phyloP scores from a whole-genome alignment of 768 basidiomycete species.

The Xerocomellus amylosporus region DNA sequence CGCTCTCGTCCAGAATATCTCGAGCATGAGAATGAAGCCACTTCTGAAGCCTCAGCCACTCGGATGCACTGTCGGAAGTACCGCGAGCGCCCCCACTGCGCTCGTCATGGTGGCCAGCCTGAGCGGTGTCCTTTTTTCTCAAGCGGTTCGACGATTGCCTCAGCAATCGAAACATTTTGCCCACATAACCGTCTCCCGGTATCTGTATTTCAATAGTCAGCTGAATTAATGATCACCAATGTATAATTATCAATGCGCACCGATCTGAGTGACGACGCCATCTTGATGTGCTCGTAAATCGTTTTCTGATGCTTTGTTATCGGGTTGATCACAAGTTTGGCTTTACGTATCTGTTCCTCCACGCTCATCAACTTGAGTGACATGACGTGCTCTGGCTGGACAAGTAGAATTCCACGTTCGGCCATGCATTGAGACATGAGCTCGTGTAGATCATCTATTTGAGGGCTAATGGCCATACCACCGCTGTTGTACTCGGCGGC shows the following conservation, averaged over 20 bases:
- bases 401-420: slow-evolving; percentile 39
- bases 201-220: neutral
- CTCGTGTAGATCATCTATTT: slow-evolving; percentile 22
- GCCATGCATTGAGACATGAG: slow-evolving; percentile 38
- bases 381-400: slow-evolving; percentile 50
- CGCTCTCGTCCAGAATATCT: slow-evolving; percentile 24
- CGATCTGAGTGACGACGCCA: neutral
- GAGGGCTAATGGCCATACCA: neutral
- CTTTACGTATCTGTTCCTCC: slow-evolving; percentile 25
- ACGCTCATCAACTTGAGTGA: slow-evolving; percentile 45
- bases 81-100: too few species aligned
- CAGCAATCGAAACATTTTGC: neutral
- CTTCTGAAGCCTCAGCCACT: slow-evolving; percentile 12
- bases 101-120: neutral
- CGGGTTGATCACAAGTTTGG: neutral
- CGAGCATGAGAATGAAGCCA: slow-evolving; percentile 14
- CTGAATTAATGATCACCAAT: neutral
- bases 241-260: neutral
- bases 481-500: slow-evolving; percentile 18
- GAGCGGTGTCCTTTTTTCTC: too few species aligned
- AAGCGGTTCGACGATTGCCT: neutral
- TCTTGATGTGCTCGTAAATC: neutral
- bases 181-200: neutral
- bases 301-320: slow-evolving; percentile 13
- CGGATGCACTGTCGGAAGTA: neutral